Evolutionary conservation across 768 basidiomycete genomes (phyloP).

Genomic region (Podaxis pistillaris): DNA sequence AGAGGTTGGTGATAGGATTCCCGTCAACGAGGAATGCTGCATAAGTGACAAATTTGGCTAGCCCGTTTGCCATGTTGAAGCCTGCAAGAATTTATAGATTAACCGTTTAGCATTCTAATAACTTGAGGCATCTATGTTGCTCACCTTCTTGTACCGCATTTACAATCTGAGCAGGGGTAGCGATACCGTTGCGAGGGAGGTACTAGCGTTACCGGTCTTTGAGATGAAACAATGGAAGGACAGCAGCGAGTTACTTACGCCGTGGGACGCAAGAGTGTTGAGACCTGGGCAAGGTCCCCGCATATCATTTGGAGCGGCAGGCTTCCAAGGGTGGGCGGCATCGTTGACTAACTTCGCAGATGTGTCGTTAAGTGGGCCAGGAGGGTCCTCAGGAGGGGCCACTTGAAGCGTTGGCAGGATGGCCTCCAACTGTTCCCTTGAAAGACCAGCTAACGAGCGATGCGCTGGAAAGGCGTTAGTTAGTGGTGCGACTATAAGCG

Average conservation of each 20-base stretch:
- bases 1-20: slow-evolving; percentile 7
- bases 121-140: background rate
- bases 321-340: slow-evolving; percentile 16
- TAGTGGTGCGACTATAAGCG: background rate
- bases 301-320: slow-evolving; percentile 10
- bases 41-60: slow-evolving; percentile 7
- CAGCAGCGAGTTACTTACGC: slow-evolving; percentile 7
- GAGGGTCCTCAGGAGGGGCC: background rate
- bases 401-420: slow-evolving; percentile 5
- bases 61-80: slow-evolving; percentile 11
- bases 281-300: slow-evolving; percentile 20
- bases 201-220: slow-evolving; percentile 1
- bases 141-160: slow-evolving; percentile 10
- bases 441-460: slow-evolving; percentile 13
- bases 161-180: slow-evolving; percentile 16
- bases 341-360: slow-evolving; percentile 21
- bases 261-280: slow-evolving; percentile 19
- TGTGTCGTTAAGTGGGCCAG: slow-evolving; percentile 13
- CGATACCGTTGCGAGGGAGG: slow-evolving; percentile 14
- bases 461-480: slow-evolving; percentile 12
- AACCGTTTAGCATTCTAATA: background rate
- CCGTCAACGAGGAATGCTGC: slow-evolving; percentile 11
- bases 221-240: background rate
- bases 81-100: background rate
- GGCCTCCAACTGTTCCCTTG: slow-evolving; percentile 2